Evolutionary conservation across 2,329 filamentous ascomycete species (phyloP).

Genomic region (Sclerotinia nivalis): DNA sequence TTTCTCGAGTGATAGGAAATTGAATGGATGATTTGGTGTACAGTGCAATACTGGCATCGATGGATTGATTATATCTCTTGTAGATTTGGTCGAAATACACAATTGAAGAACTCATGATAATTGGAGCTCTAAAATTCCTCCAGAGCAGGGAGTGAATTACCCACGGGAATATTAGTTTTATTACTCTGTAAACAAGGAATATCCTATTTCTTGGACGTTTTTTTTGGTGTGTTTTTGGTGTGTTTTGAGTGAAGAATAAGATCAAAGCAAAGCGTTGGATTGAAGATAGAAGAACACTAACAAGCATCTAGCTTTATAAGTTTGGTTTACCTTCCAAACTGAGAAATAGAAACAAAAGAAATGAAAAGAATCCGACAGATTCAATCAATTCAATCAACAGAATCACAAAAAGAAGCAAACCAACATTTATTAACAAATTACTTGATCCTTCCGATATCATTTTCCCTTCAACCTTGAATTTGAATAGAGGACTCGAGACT

Average conservation of each 20-base stretch:
- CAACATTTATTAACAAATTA: neutral
- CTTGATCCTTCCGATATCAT: neutral
- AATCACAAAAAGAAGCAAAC: no score
- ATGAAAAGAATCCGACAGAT: neutral
- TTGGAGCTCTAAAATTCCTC: neutral
- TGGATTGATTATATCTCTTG: neutral
- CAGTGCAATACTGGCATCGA: no score
- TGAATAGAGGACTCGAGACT: constrained; percentile 19
- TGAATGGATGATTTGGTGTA: neutral
- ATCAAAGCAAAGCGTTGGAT: neutral
- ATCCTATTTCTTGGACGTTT: neutral
- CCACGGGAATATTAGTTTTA: neutral
- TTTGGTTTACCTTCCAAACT: neutral
- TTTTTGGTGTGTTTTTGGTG: neutral
- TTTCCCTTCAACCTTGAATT: neutral
- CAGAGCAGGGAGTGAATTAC: neutral
- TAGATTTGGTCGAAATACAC: no score
- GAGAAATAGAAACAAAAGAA: neutral
- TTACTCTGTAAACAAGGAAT: neutral
- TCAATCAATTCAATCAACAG: no score
- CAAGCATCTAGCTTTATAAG: neutral
- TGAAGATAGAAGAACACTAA: neutral
- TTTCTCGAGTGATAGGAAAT: neutral
- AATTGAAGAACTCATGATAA: neutral
- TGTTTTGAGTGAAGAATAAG: neutral